Conservation (phyloP, 805 yeast genomes). For the Candida nemodendra region DNA sequence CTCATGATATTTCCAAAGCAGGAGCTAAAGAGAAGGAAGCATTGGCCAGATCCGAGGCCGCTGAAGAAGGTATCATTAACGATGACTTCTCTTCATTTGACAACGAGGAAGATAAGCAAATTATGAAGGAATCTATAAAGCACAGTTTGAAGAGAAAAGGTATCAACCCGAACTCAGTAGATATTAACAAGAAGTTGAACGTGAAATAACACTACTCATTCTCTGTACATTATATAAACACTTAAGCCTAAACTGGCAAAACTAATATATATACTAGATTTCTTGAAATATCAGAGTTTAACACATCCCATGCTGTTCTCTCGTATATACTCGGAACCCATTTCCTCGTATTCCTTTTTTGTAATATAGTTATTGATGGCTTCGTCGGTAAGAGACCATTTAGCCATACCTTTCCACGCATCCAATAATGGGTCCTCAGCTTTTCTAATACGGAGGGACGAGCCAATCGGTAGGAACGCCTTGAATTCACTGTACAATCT, state of each 20-base stretch:
- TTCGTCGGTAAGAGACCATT: constrained; percentile 58
- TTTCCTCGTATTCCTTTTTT: constrained; percentile 76
- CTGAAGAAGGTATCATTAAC: constrained; percentile 75
- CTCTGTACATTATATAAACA: constrained; percentile 3
- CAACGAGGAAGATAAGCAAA: constrained; percentile 67
- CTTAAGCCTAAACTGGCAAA: not conserved
- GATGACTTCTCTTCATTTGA: constrained; percentile 86
- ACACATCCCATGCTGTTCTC: constrained; percentile 73
- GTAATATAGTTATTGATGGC: constrained; percentile 51
- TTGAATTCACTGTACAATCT: constrained; percentile 72
- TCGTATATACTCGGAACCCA: constrained; percentile 84
- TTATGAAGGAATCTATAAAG: constrained; percentile 68
- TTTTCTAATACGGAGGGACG: constrained; percentile 55
- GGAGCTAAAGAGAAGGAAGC: constrained; percentile 86
- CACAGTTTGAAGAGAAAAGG: constrained; percentile 67
- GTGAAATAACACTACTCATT: constrained; percentile 7
- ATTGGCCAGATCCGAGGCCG: constrained; percentile 75
- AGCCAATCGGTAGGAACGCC: constrained; percentile 65
- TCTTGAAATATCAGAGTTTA: constrained; percentile 12
- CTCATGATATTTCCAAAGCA: constrained; percentile 80
- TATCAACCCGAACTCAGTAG: constrained; percentile 56
- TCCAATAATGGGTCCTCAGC: constrained; percentile 74
- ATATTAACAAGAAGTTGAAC: constrained; percentile 27
- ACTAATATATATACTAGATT: not conserved
- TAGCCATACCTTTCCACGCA: constrained; percentile 94